Conservation (phyloP, 164 flowering plant genomes). For the Nymphaea thermarum region DNA sequence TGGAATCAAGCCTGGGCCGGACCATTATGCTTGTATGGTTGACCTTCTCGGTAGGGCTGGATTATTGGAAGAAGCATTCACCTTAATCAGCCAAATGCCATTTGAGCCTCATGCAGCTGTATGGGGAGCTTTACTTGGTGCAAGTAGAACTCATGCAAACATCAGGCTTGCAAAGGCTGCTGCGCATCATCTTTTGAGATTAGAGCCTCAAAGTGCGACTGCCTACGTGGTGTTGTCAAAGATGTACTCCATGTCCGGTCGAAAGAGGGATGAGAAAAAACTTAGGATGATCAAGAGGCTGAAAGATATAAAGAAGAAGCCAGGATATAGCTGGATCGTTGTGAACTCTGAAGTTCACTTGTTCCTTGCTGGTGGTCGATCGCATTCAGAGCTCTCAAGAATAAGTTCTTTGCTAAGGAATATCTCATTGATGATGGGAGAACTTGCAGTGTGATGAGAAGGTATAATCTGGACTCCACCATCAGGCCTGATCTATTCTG, state of each 20-base stretch:
- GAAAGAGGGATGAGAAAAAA: slow-evolving; percentile 30
- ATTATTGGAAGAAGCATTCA: slow-evolving; percentile 19
- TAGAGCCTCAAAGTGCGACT: slow-evolving; percentile 38
- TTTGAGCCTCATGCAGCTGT: slow-evolving; percentile 18
- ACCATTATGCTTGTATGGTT: slow-evolving; percentile 43
- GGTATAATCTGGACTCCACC: not conserved
- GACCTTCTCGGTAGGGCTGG: slow-evolving; percentile 44
- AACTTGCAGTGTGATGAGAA: no score
- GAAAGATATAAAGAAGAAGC: slow-evolving; percentile 20
- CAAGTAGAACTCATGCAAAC: slow-evolving; percentile 27
- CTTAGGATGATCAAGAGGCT: slow-evolving; percentile 22
- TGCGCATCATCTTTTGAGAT: slow-evolving; percentile 23
- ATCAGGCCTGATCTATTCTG: not conserved
- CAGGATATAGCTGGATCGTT: slow-evolving; percentile 35
- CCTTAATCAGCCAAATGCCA: slow-evolving; percentile 11
- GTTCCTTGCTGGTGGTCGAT: slow-evolving; percentile 17
- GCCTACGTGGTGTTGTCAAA: slow-evolving; percentile 31
- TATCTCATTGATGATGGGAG: not conserved
- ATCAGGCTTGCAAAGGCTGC: slow-evolving; percentile 31
- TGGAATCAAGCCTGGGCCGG: slow-evolving; percentile 28
- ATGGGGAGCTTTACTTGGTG: slow-evolving; percentile 35
- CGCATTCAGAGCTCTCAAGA: slow-evolving; percentile 12
- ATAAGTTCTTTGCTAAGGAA: slow-evolving; percentile 8
- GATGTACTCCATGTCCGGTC: slow-evolving; percentile 20
- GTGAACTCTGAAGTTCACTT: slow-evolving; percentile 21